A percentile compares a stretch with the other conserved stretches of the same genome.
phyloP scores from a whole-genome alignment of 192 early-diverging fungal species.

The Rhizophlyctis rosea region DNA sequence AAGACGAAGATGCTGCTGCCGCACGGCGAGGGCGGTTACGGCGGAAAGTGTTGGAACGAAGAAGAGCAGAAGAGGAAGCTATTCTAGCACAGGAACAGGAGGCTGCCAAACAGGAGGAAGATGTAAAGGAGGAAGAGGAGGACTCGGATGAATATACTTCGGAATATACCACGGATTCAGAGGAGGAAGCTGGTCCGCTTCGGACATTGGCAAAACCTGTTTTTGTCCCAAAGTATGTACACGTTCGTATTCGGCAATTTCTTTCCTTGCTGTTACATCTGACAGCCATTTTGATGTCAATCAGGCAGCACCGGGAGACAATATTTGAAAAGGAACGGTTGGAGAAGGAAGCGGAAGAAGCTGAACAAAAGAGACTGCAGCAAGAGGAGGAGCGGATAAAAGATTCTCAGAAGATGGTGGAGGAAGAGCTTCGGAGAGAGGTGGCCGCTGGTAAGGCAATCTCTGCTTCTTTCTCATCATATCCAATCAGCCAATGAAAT shows the following conservation, averaged over 20 bases:
- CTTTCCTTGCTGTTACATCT: not conserved
- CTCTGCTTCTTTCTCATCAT: no score
- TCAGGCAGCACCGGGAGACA: constrained; percentile 60
- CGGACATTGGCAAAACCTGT: constrained; percentile 78
- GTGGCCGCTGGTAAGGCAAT: constrained; percentile 50
- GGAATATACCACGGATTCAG: constrained; percentile 53
- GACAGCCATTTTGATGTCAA: not conserved
- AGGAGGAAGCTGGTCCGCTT: constrained; percentile 56
- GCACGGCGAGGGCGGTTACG: constrained; percentile 31
- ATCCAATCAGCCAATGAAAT: constrained; percentile 24
- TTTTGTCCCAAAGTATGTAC: constrained; percentile 83
- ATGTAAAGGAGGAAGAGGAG: not conserved
- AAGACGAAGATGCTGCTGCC: constrained; percentile 43
- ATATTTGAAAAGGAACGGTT: constrained; percentile 54
- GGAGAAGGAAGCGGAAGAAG: constrained; percentile 53
- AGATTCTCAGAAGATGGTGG: constrained; percentile 75
- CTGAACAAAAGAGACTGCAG: constrained; percentile 49
- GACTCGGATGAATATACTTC: constrained; percentile 49
- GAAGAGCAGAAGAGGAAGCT: constrained; percentile 42
- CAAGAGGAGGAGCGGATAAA: constrained; percentile 61
- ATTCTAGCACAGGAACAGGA: constrained; percentile 8
- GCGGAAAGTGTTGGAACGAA: constrained; percentile 13
- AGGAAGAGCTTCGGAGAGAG: constrained; percentile 66
- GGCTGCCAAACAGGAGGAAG: constrained; percentile 31
- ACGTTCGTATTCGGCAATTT: constrained; percentile 1